phyloP scores from a whole-genome alignment of 31 red algal species.

The Asparagopsis taxiformis region DNA sequence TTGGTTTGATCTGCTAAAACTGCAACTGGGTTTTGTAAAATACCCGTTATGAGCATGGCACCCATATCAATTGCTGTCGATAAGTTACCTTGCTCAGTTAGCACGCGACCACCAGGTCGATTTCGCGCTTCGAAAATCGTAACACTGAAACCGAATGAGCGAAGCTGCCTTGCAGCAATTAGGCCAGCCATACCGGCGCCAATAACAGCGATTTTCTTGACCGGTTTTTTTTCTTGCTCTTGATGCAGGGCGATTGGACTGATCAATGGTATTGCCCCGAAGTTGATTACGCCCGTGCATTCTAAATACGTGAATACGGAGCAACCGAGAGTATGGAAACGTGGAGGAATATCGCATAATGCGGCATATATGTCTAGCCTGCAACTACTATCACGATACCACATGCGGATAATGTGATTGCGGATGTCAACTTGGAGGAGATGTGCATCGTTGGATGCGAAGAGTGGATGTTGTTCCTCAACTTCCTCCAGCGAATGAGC shows the following conservation, averaged over 20 bases:
- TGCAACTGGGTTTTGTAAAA: conserved; percentile 79
- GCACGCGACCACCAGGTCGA: conserved; percentile 79
- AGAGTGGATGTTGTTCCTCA: conserved; percentile 55
- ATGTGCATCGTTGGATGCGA: conserved; percentile 13
- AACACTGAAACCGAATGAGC: conserved; percentile 61
- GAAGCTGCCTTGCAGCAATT: conserved; percentile 76
- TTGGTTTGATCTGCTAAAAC: conserved; percentile 68
- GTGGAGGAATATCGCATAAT: conserved; percentile 35
- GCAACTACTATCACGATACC: conserved; percentile 61
- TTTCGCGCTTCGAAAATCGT: conserved; percentile 72
- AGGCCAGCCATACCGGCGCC: conserved; percentile 91
- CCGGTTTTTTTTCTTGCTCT: neutral
- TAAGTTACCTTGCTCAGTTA: conserved; percentile 30
- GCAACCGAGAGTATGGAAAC: conserved; percentile 37
- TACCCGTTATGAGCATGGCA: conserved; percentile 91
- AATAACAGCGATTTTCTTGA: conserved; percentile 57
- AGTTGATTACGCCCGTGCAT: conserved; percentile 75
- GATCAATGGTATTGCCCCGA: conserved; percentile 57
- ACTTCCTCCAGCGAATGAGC: conserved; percentile 56
- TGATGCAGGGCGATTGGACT: conserved; percentile 5
- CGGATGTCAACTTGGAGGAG: conserved; percentile 77
- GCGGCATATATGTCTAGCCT: conserved; percentile 29
- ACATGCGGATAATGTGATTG: conserved; percentile 92
- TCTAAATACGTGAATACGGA: conserved; percentile 68
- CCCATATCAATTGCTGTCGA: conserved; percentile 76